Base-by-base conservation (phyloP, 805 yeast genomes). In the Lipomyces chichibuensis region DNA sequence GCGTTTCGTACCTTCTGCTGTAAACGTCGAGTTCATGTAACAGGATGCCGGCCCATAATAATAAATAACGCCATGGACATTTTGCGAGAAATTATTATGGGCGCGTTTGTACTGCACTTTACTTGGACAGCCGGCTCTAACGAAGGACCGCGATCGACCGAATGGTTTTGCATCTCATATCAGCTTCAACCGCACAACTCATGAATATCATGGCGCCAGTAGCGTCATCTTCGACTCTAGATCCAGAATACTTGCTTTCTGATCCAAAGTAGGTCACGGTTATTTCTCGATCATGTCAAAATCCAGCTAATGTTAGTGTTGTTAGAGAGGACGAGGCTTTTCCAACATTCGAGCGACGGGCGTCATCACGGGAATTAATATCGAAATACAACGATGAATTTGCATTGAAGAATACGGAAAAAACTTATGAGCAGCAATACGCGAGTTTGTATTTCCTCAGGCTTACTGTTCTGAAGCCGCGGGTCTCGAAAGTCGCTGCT, bases 371-470 rank as follows among this genome's bases (percentile, higher is more conserved):
- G 20, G 23, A 25, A 5, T 54, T 49, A 23, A 46, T 69, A n/a
- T 51, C 46, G 20, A 56, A 69, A 46, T 63, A 62, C 57, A 61
- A 65, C 56, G 39, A 60, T 3, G 58, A 57, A 7, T 60, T 68
- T n/a, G 20, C 43, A 8, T 53, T 61, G 20, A 53, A 53, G 29
- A 46, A 52, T 37, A 59, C 57, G 49, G 39, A 43, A 3, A 52
- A 88, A 52, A 77, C 81, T 6, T 88, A 86, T 69, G 81, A 78
- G 32, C 80, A 80, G 39, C 94, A 89, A 74, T 89, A 83, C 72
- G 87, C 87, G 37, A 78, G 82, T 29, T 77, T 88, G 43, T 89
- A 89, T 72, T 82, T 79, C 63, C 78, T 81, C 66, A 80, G 94
- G 37, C 78, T 87, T n/a, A 76, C 76, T 2, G 75, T 75, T 32